phyloP scores from a whole-genome alignment of 129 eudicot species.

The Chrysanthemum lavandulifolium region DNA sequence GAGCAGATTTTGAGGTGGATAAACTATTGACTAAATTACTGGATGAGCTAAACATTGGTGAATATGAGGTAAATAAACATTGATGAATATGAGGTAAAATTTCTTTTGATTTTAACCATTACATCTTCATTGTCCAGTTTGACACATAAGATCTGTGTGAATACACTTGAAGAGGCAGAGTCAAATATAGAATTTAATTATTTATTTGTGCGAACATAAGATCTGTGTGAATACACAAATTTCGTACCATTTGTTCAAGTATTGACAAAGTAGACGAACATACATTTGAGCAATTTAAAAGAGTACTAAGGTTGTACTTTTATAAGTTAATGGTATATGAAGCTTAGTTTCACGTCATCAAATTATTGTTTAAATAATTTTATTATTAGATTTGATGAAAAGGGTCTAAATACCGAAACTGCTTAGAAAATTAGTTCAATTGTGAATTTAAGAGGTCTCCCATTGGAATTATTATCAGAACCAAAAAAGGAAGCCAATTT shows the following conservation, averaged over 20 bases:
- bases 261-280: too few species aligned
- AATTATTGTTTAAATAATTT: not conserved
- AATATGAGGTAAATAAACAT: constrained; percentile 23
- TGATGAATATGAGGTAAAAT: constrained; percentile 46
- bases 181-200: too few species aligned
- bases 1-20: constrained; percentile 60
- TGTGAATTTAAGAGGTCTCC: constrained; percentile 63
- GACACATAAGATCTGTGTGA: too few species aligned
- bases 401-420: constrained; percentile 61
- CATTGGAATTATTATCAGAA: constrained; percentile 58
- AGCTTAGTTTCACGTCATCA: too few species aligned
- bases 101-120: not conserved
- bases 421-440: constrained; percentile 70
- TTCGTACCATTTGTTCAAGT: too few species aligned
- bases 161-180: too few species aligned
- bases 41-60: constrained; percentile 74
- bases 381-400: constrained; percentile 67
- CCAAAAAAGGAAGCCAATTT: constrained; percentile 54
- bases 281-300: too few species aligned
- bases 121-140: not conserved
- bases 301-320: too few species aligned
- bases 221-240: too few species aligned
- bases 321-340: too few species aligned
- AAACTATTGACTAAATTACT: constrained; percentile 71
- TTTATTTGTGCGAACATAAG: too few species aligned